Base-by-base conservation (phyloP, 2,329 filamentous ascomycete genomes). In the Harringtonia lauricola region DNA sequence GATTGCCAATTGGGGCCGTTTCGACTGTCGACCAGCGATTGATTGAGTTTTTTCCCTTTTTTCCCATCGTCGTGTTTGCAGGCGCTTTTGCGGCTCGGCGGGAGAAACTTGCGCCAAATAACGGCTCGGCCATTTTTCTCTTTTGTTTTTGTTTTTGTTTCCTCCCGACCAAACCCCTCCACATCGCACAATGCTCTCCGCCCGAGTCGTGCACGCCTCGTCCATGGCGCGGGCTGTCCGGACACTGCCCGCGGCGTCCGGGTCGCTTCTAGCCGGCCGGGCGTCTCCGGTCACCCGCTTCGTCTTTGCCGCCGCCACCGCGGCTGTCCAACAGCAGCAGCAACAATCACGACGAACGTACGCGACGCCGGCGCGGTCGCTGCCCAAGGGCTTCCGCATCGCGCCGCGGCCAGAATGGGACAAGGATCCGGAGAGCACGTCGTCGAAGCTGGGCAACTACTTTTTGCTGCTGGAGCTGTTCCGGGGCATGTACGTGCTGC, bases 381-480 rank as follows among this genome's bases (percentile, higher is more conserved):
- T 87, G 53, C 84, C 86, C 46, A 69, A 79, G 54, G 80, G 81
- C 52, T 95, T 95, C 74, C 81, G 92, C 55, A 72, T 89, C 56
- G 76, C 80, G 57, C 74, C 71, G 50, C 81, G 76, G 41, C 75
- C 80, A 61, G 68, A 78, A 67, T 96, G 88, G 87, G 80, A 94
- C 54, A 77, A 94, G 64, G 74, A 81, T 52, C 72, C 76, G 50
- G 87, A 94, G 62, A 79, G 74, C 51, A 77, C 83, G 30, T 68
- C 94, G 54, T 87, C 95, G 67, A 83, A 82, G 63, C 74, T 87
- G 51, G 88, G 86, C 55, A 92, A 89, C 63, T 96, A 88, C 73
- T 98, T 98, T 69, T 76, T 98, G 61, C 70, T 96, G 73, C 81
- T 85, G 43, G 92, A 98, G 74, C 92, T 96, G 83, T 76, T 86